Evolutionary conservation across 1,284 basidiomycete species (phyloP).

Genomic region (Bjerkandera adusta): DNA sequence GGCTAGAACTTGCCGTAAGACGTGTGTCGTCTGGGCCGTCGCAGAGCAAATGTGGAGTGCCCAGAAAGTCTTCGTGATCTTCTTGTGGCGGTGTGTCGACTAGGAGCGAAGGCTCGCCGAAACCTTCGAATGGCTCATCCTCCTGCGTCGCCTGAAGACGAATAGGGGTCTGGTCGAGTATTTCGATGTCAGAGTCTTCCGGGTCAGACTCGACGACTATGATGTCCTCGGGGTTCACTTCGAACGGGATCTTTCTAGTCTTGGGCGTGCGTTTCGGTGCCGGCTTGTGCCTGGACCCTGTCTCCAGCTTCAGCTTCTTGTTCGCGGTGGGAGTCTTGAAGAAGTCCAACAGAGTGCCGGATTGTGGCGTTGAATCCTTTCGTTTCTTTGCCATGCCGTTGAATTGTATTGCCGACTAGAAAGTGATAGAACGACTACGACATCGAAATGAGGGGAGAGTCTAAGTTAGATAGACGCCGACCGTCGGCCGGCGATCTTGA

Average conservation of each 20-base stretch:
- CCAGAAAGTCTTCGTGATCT: too few species aligned
- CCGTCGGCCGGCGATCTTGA: too few species aligned
- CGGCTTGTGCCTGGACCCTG: constrained; percentile 10
- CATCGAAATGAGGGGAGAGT: too few species aligned
- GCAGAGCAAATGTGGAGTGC: neutral
- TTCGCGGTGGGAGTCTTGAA: constrained; percentile 32
- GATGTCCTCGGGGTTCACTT: constrained; percentile 34
- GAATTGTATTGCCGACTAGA: too few species aligned
- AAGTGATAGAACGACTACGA: too few species aligned
- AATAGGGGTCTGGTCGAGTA: constrained; percentile 27
- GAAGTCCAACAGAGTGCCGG: constrained; percentile 49
- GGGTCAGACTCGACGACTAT: constrained; percentile 55
- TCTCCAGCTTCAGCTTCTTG: constrained; percentile 21
- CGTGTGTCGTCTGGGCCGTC: too few species aligned
- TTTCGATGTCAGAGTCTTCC: constrained; percentile 26
- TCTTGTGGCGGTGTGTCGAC: neutral
- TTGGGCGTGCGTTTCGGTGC: constrained; percentile 19
- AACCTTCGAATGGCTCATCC: neutral
- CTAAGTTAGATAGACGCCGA: too few species aligned
- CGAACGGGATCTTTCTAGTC: constrained; percentile 15
- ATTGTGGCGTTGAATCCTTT: constrained; percentile 33
- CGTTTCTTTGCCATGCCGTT: constrained; percentile 40
- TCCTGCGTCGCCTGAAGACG: neutral
- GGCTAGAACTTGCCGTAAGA: too few species aligned
- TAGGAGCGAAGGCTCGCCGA: constrained; percentile 8